A percentile compares a stretch with the other conserved stretches of the same genome.
Conservation (phyloP, 2,329 filamentous ascomycete genomes). For the Dothideomycetes sp. region DNA sequence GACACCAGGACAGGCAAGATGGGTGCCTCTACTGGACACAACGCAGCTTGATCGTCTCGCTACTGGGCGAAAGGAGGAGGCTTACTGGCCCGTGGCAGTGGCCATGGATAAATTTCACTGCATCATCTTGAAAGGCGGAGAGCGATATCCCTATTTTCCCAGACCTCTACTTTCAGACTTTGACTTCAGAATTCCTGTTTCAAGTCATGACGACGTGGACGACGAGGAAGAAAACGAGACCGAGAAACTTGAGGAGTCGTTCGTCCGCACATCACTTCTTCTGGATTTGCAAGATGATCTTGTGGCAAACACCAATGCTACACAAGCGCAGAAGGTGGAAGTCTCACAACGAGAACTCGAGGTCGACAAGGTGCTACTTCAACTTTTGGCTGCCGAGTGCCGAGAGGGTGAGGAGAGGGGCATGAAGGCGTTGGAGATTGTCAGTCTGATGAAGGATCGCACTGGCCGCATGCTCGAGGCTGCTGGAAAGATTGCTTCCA, state of each 20-base stretch:
- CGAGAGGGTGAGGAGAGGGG: conserved; percentile 84
- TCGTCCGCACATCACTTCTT: conserved; percentile 62
- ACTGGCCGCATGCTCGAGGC: conserved; percentile 86
- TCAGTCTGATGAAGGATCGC: conserved; percentile 71
- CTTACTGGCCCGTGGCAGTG: conserved; percentile 91
- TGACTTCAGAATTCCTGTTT: conserved; percentile 74
- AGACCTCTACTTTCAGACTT: conserved; percentile 86
- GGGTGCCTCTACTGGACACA: conserved; percentile 90
- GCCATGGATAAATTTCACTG: conserved; percentile 90
- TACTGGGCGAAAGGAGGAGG: conserved; percentile 74
- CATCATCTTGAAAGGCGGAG: conserved; percentile 94
- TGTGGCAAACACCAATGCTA: conserved; percentile 55
- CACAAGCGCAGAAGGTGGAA: conserved; percentile 52
- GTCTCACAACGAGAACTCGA: conserved; percentile 67
- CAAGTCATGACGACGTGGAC: conserved; percentile 29
- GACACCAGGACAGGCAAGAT: conserved; percentile 69
- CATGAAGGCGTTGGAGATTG: conserved; percentile 90
- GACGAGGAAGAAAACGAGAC: conserved; percentile 23
- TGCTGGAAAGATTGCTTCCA: conserved; percentile 75
- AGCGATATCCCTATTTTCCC: conserved; percentile 87
- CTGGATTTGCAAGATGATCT: conserved; percentile 67
- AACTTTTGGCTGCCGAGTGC: conserved; percentile 82
- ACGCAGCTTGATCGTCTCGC: conserved; percentile 70
- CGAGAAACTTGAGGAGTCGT: conserved; percentile 32
- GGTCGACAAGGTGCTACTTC: conserved; percentile 79